Percentiles rank a stretch among this genome's conserved stretches.
These are phyloP conservation scores for Scenedesmus sp. DNA, from an alignment of 163 green algal species.

Conservation along the genomic window DNA sequence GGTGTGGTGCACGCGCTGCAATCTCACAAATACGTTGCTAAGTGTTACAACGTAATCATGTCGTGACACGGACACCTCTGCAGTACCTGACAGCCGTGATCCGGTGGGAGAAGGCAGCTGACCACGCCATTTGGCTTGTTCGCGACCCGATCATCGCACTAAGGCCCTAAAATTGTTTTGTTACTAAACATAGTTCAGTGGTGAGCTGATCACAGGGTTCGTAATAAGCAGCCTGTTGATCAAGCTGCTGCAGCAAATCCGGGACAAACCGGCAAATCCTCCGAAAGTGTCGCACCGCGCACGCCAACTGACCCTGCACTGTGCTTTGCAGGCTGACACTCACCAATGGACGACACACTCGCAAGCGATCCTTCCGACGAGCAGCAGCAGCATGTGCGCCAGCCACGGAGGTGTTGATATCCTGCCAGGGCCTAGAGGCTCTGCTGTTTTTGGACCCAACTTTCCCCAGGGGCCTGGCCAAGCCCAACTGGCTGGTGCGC, in stretches of 20 bases:
- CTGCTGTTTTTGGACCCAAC: conserved; percentile 2
- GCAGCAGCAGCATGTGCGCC: not conserved
- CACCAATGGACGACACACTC: not conserved
- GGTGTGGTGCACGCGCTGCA: not conserved
- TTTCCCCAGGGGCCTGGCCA: not conserved
- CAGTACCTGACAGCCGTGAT: not conserved
- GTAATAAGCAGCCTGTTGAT: not conserved
- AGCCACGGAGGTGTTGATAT: not conserved
- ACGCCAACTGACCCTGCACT: not conserved
- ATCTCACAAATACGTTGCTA: not conserved
- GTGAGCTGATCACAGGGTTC: not conserved
- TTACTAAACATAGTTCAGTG: not conserved
- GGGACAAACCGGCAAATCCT: not conserved
- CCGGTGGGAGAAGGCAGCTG: not conserved
- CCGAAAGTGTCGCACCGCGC: not conserved
- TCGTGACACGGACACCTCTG: not conserved
- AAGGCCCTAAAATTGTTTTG: not conserved
- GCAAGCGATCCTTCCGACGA: not conserved
- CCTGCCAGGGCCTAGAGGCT: conserved; percentile 15
- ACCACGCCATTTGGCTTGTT: not conserved
- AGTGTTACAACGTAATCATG: not conserved
- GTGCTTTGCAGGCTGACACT: not conserved
- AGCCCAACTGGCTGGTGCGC: conserved; percentile 9
- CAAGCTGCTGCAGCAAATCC: not conserved
- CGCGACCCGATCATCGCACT: not conserved